Conservation (phyloP, 345 rosid genomes). For the Conringia planisiliqua region DNA sequence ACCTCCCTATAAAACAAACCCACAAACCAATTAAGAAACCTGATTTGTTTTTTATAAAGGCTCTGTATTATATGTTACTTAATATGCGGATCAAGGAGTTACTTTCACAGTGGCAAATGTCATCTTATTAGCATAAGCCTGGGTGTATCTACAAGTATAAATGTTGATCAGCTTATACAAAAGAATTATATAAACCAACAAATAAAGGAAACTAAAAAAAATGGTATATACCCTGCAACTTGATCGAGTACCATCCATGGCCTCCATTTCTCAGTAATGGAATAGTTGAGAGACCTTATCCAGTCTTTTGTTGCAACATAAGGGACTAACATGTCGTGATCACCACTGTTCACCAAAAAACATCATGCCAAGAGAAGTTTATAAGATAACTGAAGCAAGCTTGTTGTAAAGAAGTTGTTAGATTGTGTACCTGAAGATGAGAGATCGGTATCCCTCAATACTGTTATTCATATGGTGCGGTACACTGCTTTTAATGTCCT, state of each 20-base stretch:
- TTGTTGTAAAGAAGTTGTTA: background rate
- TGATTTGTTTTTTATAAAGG: no score
- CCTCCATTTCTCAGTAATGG: slow-evolving; percentile 59
- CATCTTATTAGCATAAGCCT: slow-evolving; percentile 48
- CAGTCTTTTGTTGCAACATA: slow-evolving; percentile 57
- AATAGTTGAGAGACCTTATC: slow-evolving; percentile 52
- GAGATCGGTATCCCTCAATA: slow-evolving; percentile 26
- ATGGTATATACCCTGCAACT: slow-evolving; percentile 48
- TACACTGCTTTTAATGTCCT: slow-evolving; percentile 23
- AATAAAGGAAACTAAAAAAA: no score
- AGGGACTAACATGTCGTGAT: slow-evolving; percentile 57
- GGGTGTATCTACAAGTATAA: no score
- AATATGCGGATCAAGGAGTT: background rate
- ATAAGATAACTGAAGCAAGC: background rate
- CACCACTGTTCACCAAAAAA: slow-evolving; percentile 43
- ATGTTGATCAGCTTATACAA: no score
- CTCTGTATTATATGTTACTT: background rate
- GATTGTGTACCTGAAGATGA: slow-evolving; percentile 13
- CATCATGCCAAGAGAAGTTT: background rate
- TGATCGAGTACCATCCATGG: slow-evolving; percentile 49
- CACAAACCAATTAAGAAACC: background rate
- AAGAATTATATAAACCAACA: no score
- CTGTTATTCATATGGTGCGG: slow-evolving; percentile 21
- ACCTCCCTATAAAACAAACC: slow-evolving; percentile 44
- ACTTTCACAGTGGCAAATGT: slow-evolving; percentile 71